A percentile compares a stretch with the other conserved stretches of the same genome.
Conservation (phyloP, 768 basidiomycete genomes). For the Russula earlei region DNA sequence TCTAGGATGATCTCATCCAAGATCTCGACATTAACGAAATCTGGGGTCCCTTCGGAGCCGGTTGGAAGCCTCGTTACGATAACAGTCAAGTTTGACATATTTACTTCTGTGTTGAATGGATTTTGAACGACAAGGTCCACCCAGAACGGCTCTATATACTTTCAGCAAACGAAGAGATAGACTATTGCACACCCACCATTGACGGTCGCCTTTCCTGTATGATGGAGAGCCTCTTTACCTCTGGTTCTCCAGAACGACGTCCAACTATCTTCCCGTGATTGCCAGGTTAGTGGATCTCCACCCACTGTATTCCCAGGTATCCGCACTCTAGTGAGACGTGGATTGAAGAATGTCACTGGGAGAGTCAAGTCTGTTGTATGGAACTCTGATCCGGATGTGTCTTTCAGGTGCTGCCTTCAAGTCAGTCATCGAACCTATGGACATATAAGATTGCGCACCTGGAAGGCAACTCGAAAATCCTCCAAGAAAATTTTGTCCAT, state of each 20-base stretch:
- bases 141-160: slow-evolving; percentile 59
- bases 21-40: slow-evolving; percentile 46
- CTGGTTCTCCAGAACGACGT: slow-evolving; percentile 42
- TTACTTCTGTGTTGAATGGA: slow-evolving; percentile 67
- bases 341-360: slow-evolving; percentile 58
- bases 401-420: slow-evolving; percentile 54
- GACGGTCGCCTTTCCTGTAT: slow-evolving; percentile 49
- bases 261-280: slow-evolving; percentile 59
- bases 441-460: slow-evolving; percentile 37
- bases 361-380: slow-evolving; percentile 41
- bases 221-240: slow-evolving; percentile 47
- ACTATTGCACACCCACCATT: slow-evolving; percentile 38
- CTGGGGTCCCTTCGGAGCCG: slow-evolving; percentile 27
- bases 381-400: slow-evolving; percentile 41
- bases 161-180: slow-evolving; percentile 3
- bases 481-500: slow-evolving; percentile 70
- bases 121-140: slow-evolving; percentile 63
- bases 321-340: slow-evolving; percentile 46
- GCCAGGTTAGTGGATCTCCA: slow-evolving; percentile 46
- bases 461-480: slow-evolving; percentile 81
- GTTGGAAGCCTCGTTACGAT: slow-evolving; percentile 35
- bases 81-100: slow-evolving; percentile 51
- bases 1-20: slow-evolving; percentile 53
- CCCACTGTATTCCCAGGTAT: slow-evolving; percentile 41
- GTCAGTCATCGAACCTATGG: neutral